Base-by-base conservation (phyloP, 148 eudicot genomes). In the Heliamphora exappendiculata region DNA sequence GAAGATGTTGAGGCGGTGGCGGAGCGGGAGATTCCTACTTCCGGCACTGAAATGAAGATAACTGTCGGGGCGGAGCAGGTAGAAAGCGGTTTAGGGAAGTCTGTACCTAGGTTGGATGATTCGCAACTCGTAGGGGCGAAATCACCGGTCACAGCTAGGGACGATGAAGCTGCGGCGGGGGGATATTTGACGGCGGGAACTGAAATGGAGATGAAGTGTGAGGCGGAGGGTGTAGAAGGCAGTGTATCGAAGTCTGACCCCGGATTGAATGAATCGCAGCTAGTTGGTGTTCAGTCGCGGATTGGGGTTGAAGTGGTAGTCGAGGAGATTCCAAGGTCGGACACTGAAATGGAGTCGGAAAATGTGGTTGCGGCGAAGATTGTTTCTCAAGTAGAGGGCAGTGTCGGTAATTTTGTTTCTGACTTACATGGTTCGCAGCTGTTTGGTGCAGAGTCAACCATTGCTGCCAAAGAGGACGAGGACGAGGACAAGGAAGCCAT, bases 321-420 rank as follows among this genome's bases (percentile, higher is more conserved):
- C 41, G 72, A 79, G 0, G 78, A 80, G 74, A 68, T 55, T 60
- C 44, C 69, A 26, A 51, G 50, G 51, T 72, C 36, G 39, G 82
- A 53, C 39, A 77, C 76, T 20, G 85, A 70, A 73, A 73, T 84
- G 67, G 87, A 77, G 73, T 67, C 72, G 34, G 85, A 76, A 76
- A 41, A 7, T 17, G 50, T 55, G 6, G 36, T 73, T 39, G 66
- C 17, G 65, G 31, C 20, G 19, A 54, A 60, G 20, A 19, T n/a
- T n/a, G n/a, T n/a, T n/a, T n/a, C n/a, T n/a, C n/a, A 14, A 29
- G 13, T 55, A 72, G 39, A 58, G 36, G 24, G 36, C 9, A 2
- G 51, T 13, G 76, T 8, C 3, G 47, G 19, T 31, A 41, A 34
- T 34, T 54, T 37, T 34, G 76, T 49, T 54, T 28, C 50, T 4